Base-by-base conservation (phyloP, 768 basidiomycete genomes). In the Hygrocybe punicea region DNA sequence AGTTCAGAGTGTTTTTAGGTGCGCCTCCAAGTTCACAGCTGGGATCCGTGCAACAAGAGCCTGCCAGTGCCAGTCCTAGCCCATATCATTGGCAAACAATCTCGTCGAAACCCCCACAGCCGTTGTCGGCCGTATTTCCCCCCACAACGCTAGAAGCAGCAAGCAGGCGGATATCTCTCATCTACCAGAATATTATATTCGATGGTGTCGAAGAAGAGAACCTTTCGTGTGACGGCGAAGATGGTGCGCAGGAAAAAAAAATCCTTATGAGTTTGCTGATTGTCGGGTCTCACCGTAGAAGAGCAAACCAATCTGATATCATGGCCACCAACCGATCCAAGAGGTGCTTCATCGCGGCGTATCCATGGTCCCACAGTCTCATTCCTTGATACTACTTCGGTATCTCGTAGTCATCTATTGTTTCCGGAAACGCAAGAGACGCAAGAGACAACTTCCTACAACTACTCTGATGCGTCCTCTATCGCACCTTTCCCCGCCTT, bases 141-240 rank as follows among this genome's bases (percentile, higher is more conserved):
- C 73, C 77, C 10, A 79, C 79, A 17, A 85, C 84, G 0, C 66
- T 89, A 40, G 84, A 86, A 60, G 85, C 80, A 4, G 87, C 86
- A 7, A 87, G 81, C 65, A 76, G 76, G n/a, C 76, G 85, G 37
- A 84, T 92, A 44, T 91, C 89, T 1, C 56, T 81, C 51, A 69
- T 89, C 21, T 91, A 91, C 63, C 75, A 84, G 63, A 87, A 88
- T 54, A 76, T 84, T 25, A 86, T 89, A n/a, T 90, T 90, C 59
- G 72, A 78, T 44, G 78, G 82, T 14, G 58, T 65, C 14, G 68
- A 71, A 2, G 76, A 74, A 6, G 76, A 77, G 4, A 71, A 67
- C 14, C 68, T 70, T 24, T 25, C 40, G 29, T 60, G 44, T 33
- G 64, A 63, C 7, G 66, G 58, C 19, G 53, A 53, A 25, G 63